Conservation (phyloP, 495 filamentous ascomycete species). For the Penicillium canariense region DNA sequence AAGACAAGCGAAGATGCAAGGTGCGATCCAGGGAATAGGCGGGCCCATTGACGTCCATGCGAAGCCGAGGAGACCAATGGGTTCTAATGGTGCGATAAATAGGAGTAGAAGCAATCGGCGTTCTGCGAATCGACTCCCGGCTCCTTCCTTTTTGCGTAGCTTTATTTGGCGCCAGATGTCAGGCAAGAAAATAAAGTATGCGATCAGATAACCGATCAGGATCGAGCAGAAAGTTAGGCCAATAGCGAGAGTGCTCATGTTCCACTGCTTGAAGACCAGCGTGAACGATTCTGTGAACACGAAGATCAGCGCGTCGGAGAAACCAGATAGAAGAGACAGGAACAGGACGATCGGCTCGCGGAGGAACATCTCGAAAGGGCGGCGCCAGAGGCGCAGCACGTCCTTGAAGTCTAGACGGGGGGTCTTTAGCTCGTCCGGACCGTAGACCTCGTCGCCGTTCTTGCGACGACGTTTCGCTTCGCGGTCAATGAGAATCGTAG, state of each 20-base stretch:
- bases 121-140: constrained; percentile 54
- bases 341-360: constrained; percentile 73
- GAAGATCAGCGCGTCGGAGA: constrained; percentile 80
- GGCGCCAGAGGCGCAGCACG: constrained; percentile 59
- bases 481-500: constrained; percentile 63
- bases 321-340: constrained; percentile 70
- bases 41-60: constrained; percentile 64
- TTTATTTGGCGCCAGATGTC: constrained; percentile 54
- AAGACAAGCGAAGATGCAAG: constrained; percentile 56
- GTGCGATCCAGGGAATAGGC: constrained; percentile 59
- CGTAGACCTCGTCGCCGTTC: constrained; percentile 58
- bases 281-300: constrained; percentile 69
- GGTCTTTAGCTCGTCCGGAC: constrained; percentile 58
- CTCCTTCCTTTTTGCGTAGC: constrained; percentile 44
- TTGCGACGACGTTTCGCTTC: constrained; percentile 64
- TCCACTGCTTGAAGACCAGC: constrained; percentile 64
- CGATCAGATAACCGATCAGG: constrained; percentile 62
- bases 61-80: constrained; percentile 68
- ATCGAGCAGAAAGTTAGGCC: constrained; percentile 66
- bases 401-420: constrained; percentile 52
- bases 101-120: constrained; percentile 56
- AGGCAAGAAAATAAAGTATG: constrained; percentile 62
- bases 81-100: constrained; percentile 61
- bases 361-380: constrained; percentile 76
- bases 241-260: constrained; percentile 51